Conservation (phyloP, 768 basidiomycete genomes). For the Termitomyces sp. region DNA sequence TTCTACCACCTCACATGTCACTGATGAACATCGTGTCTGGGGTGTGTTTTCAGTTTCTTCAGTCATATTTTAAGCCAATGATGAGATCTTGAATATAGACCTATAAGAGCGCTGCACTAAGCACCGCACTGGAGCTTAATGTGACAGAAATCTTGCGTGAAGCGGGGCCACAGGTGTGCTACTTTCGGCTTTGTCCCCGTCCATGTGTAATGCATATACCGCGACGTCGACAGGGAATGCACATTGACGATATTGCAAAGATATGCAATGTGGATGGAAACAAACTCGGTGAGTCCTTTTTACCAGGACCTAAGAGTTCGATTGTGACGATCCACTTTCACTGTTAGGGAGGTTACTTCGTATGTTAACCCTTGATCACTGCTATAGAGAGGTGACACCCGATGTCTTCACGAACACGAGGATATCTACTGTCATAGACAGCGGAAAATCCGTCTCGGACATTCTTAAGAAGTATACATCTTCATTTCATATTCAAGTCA, state of each 20-base stretch:
- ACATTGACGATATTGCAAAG: constrained; percentile 22
- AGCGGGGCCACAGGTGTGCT: constrained; percentile 24
- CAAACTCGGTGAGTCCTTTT: constrained; percentile 26
- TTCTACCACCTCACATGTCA: too few relatives aligned
- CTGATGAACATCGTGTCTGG: too few relatives aligned
- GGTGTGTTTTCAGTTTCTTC: too few relatives aligned
- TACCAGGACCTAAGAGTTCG: not conserved
- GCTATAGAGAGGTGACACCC: constrained; percentile 20
- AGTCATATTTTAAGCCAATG: too few relatives aligned
- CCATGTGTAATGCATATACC: not conserved
- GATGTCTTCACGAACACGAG: constrained; percentile 33
- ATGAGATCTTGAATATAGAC: not conserved
- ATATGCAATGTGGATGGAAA: constrained; percentile 23
- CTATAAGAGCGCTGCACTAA: constrained; percentile 21
- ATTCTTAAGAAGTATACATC: constrained; percentile 14
- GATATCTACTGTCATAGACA: constrained; percentile 25
- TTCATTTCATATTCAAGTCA: not conserved
- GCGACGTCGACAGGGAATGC: constrained; percentile 11
- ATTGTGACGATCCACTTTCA: constrained; percentile 10
- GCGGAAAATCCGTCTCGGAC: constrained; percentile 22
- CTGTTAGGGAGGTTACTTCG: constrained; percentile 21
- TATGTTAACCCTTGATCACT: constrained; percentile 26
- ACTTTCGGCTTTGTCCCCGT: not conserved
- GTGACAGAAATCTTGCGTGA: constrained; percentile 30
- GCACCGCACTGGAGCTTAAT: constrained; percentile 19